Evolutionary conservation across 257 asterid species (phyloP).

Genomic region (Scutellaria barbata): DNA sequence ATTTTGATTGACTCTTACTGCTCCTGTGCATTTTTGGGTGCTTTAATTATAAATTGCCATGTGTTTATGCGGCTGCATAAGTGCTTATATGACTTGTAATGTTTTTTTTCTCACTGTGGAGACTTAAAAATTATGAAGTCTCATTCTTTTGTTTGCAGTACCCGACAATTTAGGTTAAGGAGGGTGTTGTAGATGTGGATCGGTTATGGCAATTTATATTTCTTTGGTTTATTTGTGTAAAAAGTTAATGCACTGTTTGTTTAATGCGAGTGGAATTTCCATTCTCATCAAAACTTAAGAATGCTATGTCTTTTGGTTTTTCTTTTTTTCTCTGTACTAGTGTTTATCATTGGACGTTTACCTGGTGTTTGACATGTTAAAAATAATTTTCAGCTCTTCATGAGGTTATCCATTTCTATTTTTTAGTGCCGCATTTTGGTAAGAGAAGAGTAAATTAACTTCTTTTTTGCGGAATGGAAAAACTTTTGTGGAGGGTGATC

Average conservation of each 20-base stretch:
- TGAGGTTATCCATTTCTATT: no score
- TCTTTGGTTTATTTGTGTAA: conserved; percentile 7
- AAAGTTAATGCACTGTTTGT: not conserved
- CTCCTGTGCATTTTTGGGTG: not conserved
- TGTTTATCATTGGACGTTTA: conserved; percentile 4
- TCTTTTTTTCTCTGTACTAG: not conserved
- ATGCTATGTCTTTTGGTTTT: conserved; percentile 1
- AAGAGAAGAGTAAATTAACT: conserved; percentile 15
- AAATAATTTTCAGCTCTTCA: no score
- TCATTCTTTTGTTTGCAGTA: not conserved
- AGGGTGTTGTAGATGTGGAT: conserved; percentile 14
- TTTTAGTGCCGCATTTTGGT: not conserved
- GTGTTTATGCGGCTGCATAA: no score
- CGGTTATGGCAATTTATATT: not conserved
- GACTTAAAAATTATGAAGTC: not conserved
- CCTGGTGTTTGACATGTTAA: not conserved
- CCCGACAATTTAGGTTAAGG: conserved; percentile 8
- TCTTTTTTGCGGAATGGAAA: not conserved
- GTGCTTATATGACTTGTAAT: no score
- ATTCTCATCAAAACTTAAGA: not conserved
- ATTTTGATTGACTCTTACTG: not conserved
- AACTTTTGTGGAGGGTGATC: conserved; percentile 1
- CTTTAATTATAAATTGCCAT: conserved; percentile 10
- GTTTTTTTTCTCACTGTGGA: not conserved
- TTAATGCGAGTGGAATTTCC: not conserved